These are phyloP conservation scores for Pichia rugopelliculosa DNA, from an alignment of 805 yeast species.

Conservation along the genomic window DNA sequence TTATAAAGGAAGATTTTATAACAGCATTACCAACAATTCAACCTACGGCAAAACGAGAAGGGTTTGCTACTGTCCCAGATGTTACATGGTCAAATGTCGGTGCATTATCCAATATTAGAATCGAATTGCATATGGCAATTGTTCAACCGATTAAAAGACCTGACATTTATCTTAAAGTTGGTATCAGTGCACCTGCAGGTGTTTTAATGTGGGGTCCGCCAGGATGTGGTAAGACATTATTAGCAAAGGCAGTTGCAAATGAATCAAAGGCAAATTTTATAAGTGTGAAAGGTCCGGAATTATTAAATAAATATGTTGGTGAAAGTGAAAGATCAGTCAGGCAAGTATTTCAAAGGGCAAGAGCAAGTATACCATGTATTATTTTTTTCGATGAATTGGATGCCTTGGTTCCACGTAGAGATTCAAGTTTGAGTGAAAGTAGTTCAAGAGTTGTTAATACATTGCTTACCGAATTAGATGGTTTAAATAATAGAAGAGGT, in stretches of 20 bases:
- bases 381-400: constrained; percentile 94
- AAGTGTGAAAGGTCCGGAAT: constrained; percentile 93
- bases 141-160: constrained; percentile 95
- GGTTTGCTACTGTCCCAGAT: constrained; percentile 97
- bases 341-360: constrained; percentile 85
- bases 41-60: constrained; percentile 97
- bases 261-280: constrained; percentile 95
- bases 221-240: constrained; percentile 94
- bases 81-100: constrained; percentile 96
- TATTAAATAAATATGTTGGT: constrained; percentile 92
- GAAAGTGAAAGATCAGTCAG: constrained; percentile 92
- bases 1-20: constrained; percentile 71
- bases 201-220: constrained; percentile 99
- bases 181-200: constrained; percentile 95
- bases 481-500: constrained; percentile 86
- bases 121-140: constrained; percentile 93
- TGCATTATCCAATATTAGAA: constrained; percentile 70
- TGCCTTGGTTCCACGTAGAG: constrained; percentile 93
- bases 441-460: constrained; percentile 94
- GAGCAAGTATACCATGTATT: constrained; percentile 92
- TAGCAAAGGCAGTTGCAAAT: constrained; percentile 97
- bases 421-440: constrained; percentile 77
- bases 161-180: constrained; percentile 80
- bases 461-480: constrained; percentile 87
- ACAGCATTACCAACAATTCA: constrained; percentile 87